Percentiles rank a stretch among this genome's conserved stretches.
Evolutionary conservation across 1,284 basidiomycete genomes (phyloP).

Genomic region (Puccinia brachypodii): DNA sequence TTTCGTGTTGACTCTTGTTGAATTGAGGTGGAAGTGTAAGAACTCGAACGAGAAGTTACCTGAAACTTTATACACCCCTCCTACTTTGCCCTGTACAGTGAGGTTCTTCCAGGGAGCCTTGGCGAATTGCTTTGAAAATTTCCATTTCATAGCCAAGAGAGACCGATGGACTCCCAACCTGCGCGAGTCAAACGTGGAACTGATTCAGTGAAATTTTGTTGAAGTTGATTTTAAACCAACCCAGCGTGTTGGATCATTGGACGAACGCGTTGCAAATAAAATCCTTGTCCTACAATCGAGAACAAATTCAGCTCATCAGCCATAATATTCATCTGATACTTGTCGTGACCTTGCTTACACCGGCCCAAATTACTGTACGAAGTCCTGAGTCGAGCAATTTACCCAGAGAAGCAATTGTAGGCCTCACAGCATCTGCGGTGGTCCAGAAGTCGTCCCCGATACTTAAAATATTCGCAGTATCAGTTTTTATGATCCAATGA

Average conservation of each 20-base stretch:
- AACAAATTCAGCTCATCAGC: neutral
- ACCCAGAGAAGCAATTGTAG: constrained; percentile 22
- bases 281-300: constrained; percentile 25
- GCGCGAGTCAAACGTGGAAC: neutral
- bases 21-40: neutral
- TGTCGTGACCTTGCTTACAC: constrained; percentile 17
- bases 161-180: constrained; percentile 34
- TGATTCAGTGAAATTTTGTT: neutral
- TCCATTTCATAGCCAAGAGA: constrained; percentile 43
- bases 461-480: constrained; percentile 2
- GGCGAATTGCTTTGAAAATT: constrained; percentile 28
- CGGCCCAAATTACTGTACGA: constrained; percentile 44
- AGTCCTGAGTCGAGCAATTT: constrained; percentile 39
- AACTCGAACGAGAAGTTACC: neutral
- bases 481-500: neutral
- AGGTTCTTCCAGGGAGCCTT: constrained; percentile 41
- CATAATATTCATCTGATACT: neutral
- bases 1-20: neutral
- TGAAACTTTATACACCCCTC: constrained; percentile 33
- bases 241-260: neutral
- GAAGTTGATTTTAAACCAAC: neutral
- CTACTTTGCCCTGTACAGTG: constrained; percentile 14
- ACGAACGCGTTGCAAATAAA: constrained; percentile 47
- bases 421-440: constrained; percentile 22
- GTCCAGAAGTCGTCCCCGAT: constrained; percentile 16